Conservation (phyloP, 129 eudicot genomes). For the Chrysanthemum seticuspe region DNA sequence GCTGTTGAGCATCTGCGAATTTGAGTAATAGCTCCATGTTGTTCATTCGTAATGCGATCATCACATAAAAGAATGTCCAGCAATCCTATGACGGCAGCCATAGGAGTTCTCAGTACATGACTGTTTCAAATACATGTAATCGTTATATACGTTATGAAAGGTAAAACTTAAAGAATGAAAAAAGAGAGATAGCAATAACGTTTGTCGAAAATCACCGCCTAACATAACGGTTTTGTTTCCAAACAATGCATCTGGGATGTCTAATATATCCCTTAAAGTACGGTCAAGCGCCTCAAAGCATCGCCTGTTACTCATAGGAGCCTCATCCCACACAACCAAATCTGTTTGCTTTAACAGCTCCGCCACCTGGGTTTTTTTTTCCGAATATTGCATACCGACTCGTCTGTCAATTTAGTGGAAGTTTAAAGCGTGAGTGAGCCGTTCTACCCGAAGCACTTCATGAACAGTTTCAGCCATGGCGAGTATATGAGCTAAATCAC, state of each 20-base stretch:
- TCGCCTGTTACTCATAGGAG: too few relatives aligned
- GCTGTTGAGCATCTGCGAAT: constrained; percentile 96
- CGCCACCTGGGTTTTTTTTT: too few relatives aligned
- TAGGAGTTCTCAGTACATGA: constrained; percentile 44
- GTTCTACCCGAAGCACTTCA: constrained; percentile 61
- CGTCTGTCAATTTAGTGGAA: too few relatives aligned
- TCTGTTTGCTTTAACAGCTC: too few relatives aligned
- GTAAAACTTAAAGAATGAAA: not conserved
- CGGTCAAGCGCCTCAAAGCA: too few relatives aligned
- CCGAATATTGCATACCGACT: too few relatives aligned
- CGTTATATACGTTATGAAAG: not conserved
- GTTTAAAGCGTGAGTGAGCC: too few relatives aligned
- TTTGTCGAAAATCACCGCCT: too few relatives aligned
- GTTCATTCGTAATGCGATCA: constrained; percentile 76
- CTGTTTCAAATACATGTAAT: constrained; percentile 40
- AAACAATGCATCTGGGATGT: too few relatives aligned
- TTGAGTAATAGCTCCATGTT: constrained; percentile 70
- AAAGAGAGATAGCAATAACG: not conserved
- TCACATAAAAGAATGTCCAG: constrained; percentile 94
- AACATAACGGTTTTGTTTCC: too few relatives aligned
- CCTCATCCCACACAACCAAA: too few relatives aligned
- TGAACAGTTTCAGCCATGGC: constrained; percentile 96
- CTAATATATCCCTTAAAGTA: too few relatives aligned
- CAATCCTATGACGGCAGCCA: constrained; percentile 94
- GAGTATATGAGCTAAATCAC: constrained; percentile 61